Conservation (phyloP, 2,329 filamentous ascomycete species). For the Xylaria sp. region DNA sequence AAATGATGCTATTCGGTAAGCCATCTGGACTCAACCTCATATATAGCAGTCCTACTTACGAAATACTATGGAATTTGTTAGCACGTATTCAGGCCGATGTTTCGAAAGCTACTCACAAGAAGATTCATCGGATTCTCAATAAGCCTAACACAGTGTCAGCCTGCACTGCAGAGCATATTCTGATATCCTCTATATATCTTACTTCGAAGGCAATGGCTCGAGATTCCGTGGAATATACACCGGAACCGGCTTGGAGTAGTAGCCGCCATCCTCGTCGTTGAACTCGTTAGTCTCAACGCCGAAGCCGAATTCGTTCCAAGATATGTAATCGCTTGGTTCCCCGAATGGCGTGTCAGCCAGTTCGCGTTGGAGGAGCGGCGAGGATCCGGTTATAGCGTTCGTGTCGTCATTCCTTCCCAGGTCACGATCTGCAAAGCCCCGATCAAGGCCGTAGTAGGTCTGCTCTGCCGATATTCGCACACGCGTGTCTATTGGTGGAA, state of each 20-base stretch:
- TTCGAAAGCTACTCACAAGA: conserved; percentile 46
- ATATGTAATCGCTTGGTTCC: conserved; percentile 39
- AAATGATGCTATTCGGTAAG: conserved; percentile 58
- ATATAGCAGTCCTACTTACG: conserved; percentile 37
- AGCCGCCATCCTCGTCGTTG: conserved; percentile 62
- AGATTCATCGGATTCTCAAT: conserved; percentile 79
- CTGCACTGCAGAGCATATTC: not conserved
- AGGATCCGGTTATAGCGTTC: conserved; percentile 59
- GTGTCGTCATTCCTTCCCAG: conserved; percentile 71
- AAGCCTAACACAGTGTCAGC: conserved; percentile 51
- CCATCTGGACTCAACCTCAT: not conserved
- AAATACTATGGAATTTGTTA: conserved; percentile 48
- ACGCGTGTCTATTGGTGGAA: conserved; percentile 31
- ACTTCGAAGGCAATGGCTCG: conserved; percentile 51
- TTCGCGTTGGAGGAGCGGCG: conserved; percentile 36
- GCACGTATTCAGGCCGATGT: conserved; percentile 3
- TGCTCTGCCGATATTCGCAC: conserved; percentile 37
- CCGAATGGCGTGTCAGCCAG: conserved; percentile 34
- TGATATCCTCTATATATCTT: conserved; percentile 15
- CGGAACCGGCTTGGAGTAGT: conserved; percentile 70
- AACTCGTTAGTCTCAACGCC: conserved; percentile 51
- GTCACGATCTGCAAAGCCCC: conserved; percentile 70
- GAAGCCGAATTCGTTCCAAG: conserved; percentile 50
- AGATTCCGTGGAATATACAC: conserved; percentile 57
- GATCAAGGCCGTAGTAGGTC: conserved; percentile 70